Conservation (phyloP, 176 grass and related monocot species). For the Tillandsia leiboldiana region DNA sequence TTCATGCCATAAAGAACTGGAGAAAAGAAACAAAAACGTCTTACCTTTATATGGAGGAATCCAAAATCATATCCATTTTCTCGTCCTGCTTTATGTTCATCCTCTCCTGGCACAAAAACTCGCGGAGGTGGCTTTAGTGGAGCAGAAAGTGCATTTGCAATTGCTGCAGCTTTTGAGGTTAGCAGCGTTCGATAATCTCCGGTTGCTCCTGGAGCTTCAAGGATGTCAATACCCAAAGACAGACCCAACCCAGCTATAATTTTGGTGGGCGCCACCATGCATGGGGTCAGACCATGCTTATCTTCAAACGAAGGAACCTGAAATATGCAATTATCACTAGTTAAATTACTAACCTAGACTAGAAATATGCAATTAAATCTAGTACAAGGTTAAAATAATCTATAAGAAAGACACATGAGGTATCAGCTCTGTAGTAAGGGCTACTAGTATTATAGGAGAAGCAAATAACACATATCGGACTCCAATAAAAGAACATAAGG, state of each 20-base stretch:
- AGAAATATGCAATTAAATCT: too few species aligned
- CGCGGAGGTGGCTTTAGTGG: slow-evolving; percentile 49
- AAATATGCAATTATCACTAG: not conserved
- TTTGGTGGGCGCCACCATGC: slow-evolving; percentile 97
- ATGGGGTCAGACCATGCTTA: slow-evolving; percentile 66
- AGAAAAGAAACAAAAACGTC: slow-evolving; percentile 7
- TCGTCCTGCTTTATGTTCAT: slow-evolving; percentile 53
- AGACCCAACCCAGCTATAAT: slow-evolving; percentile 90
- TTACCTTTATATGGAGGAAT: slow-evolving; percentile 88
- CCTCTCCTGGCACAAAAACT: slow-evolving; percentile 77
- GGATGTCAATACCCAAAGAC: slow-evolving; percentile 87
- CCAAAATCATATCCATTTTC: slow-evolving; percentile 88
- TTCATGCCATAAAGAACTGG: not conserved
- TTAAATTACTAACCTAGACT: not conserved
- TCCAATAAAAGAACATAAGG: too few species aligned
- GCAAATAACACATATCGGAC: too few species aligned
- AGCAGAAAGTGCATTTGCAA: slow-evolving; percentile 51
- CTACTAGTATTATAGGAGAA: too few species aligned
- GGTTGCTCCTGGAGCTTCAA: slow-evolving; percentile 92
- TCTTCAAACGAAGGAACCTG: slow-evolving; percentile 72
- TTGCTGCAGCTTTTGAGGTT: slow-evolving; percentile 90
- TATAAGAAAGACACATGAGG: too few species aligned
- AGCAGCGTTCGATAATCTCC: slow-evolving; percentile 89
- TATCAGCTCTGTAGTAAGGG: too few species aligned
- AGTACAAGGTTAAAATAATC: too few species aligned